phyloP scores from a whole-genome alignment of 2,329 filamentous ascomycete species.

The Apiospora kogelbergensis region DNA sequence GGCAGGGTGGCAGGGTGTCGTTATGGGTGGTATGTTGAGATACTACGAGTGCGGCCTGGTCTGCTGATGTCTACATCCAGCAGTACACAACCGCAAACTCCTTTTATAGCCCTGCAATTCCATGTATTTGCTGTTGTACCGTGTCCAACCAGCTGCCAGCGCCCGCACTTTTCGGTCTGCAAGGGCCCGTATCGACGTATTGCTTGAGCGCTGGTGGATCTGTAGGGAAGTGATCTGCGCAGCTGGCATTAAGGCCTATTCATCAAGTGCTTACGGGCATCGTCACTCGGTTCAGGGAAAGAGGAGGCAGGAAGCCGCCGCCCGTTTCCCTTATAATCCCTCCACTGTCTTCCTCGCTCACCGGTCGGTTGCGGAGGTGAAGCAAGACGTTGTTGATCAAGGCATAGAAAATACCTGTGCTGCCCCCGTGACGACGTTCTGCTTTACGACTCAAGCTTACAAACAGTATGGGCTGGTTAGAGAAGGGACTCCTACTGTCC shows the following conservation, averaged over 20 bases:
- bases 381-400: not conserved
- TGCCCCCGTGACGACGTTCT: not conserved
- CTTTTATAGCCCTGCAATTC: not conserved
- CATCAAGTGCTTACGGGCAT: not conserved
- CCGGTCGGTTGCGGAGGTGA: not conserved
- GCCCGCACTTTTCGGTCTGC: not conserved
- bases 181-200: not conserved
- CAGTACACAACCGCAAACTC: not conserved
- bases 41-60: not conserved
- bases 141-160: not conserved
- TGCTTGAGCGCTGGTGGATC: not conserved
- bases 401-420: not conserved
- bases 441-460: not conserved
- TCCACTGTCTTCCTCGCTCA: not conserved
- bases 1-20: not conserved
- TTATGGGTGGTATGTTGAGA: not conserved
- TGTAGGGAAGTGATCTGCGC: not conserved
- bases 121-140: not conserved
- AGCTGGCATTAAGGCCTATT: not conserved
- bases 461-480: not conserved
- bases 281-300: not conserved
- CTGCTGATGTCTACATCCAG: not conserved
- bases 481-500: not conserved
- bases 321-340: not conserved
- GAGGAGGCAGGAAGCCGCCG: not conserved